Base-by-base conservation (phyloP, 2,329 filamentous ascomycete genomes). In the Triangularia verruculosa region DNA sequence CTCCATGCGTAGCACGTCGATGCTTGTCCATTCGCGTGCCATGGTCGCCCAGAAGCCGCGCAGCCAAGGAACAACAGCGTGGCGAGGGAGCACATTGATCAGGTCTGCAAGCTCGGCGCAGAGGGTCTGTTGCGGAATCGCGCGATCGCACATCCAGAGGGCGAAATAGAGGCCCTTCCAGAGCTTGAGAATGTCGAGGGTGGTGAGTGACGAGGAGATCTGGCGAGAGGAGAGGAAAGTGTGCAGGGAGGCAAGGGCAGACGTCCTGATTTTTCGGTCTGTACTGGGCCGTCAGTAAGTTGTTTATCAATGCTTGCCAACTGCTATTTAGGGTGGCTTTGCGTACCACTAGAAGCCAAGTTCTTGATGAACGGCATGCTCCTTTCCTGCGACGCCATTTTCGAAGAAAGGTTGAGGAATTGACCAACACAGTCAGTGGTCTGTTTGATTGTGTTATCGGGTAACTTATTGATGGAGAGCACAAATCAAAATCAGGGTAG, bases 161-260 rank as follows among this genome's bases (percentile, higher is more conserved):
- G 89, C 89, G 82, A 93, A 97, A 81, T 95, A 97, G 20, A 98
- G 85, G 4, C 93, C 94, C 74, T 96, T 96, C 92, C 93, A 97
- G 68, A 98, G 85, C 80, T 97, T 97, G 65, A 94, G 82, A 57
- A 92, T 81, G 68, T 97, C 93, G 69, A 90, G 76, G 47, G 85
- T 80, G 17, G 85, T 79, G 66, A 97, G 85, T 61, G 83, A 75
- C 61, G 76, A 80, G 70, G 76, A 66, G 43, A 77, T 72, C 39
- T 79, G 75, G 47, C 85, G 83, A 65, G 85, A 82, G 66, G 86
- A 83, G 74, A 98, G 89, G 81, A 91, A 97, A 57, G 86, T 84
- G 69, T 88, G 86, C 27, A 98, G 87, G 56, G 90, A 91, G 60
- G 84, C 79, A 75, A 97, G 84, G 61, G 93, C 91, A 67, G 89